Percentiles rank a stretch among this genome's conserved stretches.
These are phyloP conservation scores for Metschnikowia cerradonensis DNA, from an alignment of 805 yeast species.

Conservation along the genomic window DNA sequence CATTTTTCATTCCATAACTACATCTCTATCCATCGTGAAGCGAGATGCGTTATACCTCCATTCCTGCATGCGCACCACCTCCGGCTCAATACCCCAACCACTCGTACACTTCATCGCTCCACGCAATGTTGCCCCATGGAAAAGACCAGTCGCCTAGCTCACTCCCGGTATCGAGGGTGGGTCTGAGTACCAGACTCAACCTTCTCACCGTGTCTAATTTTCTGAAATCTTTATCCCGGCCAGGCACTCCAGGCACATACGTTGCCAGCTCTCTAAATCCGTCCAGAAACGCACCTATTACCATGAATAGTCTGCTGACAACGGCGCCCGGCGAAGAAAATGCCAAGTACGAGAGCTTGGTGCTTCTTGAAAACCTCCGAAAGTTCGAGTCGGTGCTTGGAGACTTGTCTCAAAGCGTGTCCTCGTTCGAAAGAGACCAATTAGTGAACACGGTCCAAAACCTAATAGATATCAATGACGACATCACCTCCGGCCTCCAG, in stretches of 20 bases:
- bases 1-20: constrained; percentile 12
- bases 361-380: constrained; percentile 28
- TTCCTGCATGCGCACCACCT: not conserved
- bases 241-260: constrained; percentile 22
- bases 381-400: constrained; percentile 29
- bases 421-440: constrained; percentile 32
- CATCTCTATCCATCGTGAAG: not conserved
- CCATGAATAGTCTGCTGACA: constrained; percentile 17
- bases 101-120: not conserved
- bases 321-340: constrained; percentile 22
- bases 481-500: constrained; percentile 22
- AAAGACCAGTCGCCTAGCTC: constrained; percentile 28
- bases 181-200: constrained; percentile 30
- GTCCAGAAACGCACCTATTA: constrained; percentile 25
- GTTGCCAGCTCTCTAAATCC: constrained; percentile 40
- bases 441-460: constrained; percentile 21
- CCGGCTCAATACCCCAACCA: not conserved
- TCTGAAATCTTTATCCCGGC: constrained; percentile 12
- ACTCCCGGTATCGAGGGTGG: constrained; percentile 35
- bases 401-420: constrained; percentile 26
- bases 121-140: constrained; percentile 24
- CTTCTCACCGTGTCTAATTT: constrained; percentile 16
- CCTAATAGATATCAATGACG: constrained; percentile 27
- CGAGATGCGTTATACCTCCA: not conserved
- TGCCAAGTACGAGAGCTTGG: constrained; percentile 28